Conservation (phyloP, 2,329 filamentous ascomycete genomes). For the Balansia obtecta region DNA sequence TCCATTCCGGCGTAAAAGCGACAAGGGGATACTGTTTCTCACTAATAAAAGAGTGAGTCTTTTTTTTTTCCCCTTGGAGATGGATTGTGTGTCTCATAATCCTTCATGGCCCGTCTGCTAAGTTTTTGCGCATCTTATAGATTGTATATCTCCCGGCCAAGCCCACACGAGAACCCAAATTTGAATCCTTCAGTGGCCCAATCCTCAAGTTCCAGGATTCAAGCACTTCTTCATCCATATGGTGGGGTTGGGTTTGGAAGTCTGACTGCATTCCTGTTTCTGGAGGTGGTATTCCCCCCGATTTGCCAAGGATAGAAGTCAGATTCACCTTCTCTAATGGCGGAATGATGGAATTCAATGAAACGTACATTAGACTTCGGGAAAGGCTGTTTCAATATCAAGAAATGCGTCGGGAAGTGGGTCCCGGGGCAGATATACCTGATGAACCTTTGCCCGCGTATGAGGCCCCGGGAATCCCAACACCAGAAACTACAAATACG, state of each 20-base stretch:
- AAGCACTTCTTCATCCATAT: conserved; percentile 67
- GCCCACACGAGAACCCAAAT: conserved; percentile 43
- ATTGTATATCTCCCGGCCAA: conserved; percentile 76
- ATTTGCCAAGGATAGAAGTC: conserved; percentile 62
- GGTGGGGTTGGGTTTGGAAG: conserved; percentile 89
- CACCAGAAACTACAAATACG: conserved; percentile 16
- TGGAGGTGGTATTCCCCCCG: conserved; percentile 68
- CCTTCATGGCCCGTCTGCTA: not conserved
- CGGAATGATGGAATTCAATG: conserved; percentile 85
- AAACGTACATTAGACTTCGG: conserved; percentile 70
- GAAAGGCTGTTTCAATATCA: conserved; percentile 73
- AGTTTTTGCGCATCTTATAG: conserved; percentile 28
- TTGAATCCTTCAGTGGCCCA: conserved; percentile 82
- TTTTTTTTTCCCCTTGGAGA: not conserved
- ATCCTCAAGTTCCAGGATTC: conserved; percentile 81
- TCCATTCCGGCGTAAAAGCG: conserved; percentile 58
- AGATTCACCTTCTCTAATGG: conserved; percentile 89
- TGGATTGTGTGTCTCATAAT: too few species aligned
- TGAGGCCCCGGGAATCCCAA: conserved; percentile 40
- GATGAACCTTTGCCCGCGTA: conserved; percentile 85
- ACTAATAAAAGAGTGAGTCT: conserved; percentile 68
- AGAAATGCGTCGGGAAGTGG: conserved; percentile 58
- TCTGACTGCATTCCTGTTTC: conserved; percentile 68
- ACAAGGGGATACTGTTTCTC: conserved; percentile 63
- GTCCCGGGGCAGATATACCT: conserved; percentile 53